phyloP scores from a whole-genome alignment of 179 eudicot species.

The Actinidia arguta region DNA sequence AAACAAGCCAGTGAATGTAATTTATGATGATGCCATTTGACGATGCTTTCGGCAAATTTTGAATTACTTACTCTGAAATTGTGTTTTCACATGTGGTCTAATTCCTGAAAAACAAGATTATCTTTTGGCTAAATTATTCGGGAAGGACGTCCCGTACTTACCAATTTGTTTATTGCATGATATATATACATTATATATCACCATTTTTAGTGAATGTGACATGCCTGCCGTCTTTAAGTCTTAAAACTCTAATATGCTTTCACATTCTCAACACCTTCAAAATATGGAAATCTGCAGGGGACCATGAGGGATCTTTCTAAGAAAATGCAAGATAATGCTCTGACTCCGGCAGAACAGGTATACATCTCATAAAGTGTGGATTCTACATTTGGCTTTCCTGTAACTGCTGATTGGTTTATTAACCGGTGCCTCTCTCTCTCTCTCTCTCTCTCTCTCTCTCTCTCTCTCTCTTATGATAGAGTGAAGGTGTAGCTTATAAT shows the following conservation, averaged over 20 bases:
- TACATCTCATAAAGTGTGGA: neutral
- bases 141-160: neutral
- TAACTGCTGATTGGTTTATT: neutral
- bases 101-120: neutral
- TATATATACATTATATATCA: neutral
- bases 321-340: constrained; percentile 35
- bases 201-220: neutral
- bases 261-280: neutral
- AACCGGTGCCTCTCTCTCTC: neutral
- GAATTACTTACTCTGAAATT: too few relatives aligned
- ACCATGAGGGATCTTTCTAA: constrained; percentile 59
- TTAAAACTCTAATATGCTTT: neutral
- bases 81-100: too few relatives aligned
- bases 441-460: neutral
- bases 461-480: neutral
- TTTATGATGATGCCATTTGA: neutral
- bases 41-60: neutral
- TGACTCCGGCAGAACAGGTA: constrained; percentile 31
- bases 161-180: neutral
- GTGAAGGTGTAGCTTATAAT: constrained; percentile 18
- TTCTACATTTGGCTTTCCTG: neutral
- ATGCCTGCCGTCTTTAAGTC: neutral
- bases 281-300: constrained; percentile 42
- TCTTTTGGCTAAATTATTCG: neutral
- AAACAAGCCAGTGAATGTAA: neutral